A percentile compares a stretch with the other conserved stretches of the same genome.
These are phyloP conservation scores for Phanerodontia chrysosporium DNA, from an alignment of 768 basidiomycete genomes.

Conservation along the genomic window DNA sequence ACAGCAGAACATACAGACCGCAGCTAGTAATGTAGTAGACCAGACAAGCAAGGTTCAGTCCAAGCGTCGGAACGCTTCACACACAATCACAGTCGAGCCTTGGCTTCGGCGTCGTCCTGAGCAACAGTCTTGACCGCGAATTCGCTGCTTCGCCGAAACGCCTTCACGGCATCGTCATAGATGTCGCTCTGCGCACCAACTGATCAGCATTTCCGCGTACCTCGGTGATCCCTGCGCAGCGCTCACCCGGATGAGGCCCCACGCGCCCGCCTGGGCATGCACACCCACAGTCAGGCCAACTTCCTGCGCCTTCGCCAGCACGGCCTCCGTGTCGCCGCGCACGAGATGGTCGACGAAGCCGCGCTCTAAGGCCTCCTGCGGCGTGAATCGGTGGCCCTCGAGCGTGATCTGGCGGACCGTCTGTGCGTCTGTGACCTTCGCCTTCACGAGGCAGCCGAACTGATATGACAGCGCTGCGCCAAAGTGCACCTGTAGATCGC, in stretches of 20 bases:
- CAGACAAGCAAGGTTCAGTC: no score
- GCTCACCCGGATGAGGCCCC: conserved; percentile 70
- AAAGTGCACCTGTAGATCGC: conserved; percentile 67
- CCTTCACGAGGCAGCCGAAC: conserved; percentile 56
- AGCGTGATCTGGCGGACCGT: conserved; percentile 69
- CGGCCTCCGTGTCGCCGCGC: conserved; percentile 49
- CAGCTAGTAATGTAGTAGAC: no score
- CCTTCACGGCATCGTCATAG: conserved; percentile 50
- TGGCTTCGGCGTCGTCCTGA: neutral
- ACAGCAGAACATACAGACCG: no score
- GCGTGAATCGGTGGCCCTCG: conserved; percentile 76
- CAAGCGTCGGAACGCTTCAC: no score
- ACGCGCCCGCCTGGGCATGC: conserved; percentile 57
- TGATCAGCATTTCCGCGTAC: neutral
- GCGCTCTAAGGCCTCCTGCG: conserved; percentile 59
- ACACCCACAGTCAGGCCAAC: conserved; percentile 50
- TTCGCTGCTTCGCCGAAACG: conserved; percentile 21
- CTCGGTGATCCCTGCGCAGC: neutral
- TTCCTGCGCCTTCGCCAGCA: conserved; percentile 63
- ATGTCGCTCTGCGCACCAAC: conserved; percentile 39
- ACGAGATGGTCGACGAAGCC: conserved; percentile 73
- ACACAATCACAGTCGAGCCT: neutral
- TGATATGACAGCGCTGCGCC: conserved; percentile 77
- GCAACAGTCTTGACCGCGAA: neutral
- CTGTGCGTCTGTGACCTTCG: conserved; percentile 58